These are phyloP conservation scores for Aspergillus jensenii DNA, from an alignment of 2,329 filamentous ascomycete species.

Conservation along the genomic window DNA sequence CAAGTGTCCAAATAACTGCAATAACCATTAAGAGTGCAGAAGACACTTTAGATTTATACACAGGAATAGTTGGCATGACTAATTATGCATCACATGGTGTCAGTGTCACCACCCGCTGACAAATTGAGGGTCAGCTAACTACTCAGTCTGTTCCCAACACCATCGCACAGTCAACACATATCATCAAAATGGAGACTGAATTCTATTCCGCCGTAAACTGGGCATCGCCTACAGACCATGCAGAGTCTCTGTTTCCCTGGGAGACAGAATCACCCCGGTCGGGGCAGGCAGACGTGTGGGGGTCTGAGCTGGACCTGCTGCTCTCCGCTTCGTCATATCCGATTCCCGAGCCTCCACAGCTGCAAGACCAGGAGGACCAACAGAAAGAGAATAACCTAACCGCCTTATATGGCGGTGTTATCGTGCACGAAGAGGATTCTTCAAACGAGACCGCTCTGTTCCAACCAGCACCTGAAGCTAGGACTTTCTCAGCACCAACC, in stretches of 20 bases:
- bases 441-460: no score
- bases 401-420: slow-evolving; percentile 1
- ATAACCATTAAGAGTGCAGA: no score
- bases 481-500: neutral
- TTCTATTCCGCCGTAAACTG: neutral
- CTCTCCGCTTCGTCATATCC: slow-evolving; percentile 23
- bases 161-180: neutral
- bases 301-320: slow-evolving; percentile 14
- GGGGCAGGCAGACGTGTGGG: neutral
- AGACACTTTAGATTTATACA: no score
- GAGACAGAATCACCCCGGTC: neutral
- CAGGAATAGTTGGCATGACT: no score
- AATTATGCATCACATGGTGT: neutral
- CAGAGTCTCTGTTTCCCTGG: neutral
- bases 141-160: neutral
- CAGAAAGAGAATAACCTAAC: neutral
- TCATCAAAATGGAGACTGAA: neutral
- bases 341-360: slow-evolving; percentile 9
- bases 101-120: neutral
- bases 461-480: neutral
- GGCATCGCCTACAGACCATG: neutral
- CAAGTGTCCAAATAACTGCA: no score
- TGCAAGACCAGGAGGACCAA: neutral
- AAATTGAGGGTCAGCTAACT: neutral
- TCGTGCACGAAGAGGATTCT: neutral